Conservation (phyloP, 257 asterid species). For the Avicennia marina region DNA sequence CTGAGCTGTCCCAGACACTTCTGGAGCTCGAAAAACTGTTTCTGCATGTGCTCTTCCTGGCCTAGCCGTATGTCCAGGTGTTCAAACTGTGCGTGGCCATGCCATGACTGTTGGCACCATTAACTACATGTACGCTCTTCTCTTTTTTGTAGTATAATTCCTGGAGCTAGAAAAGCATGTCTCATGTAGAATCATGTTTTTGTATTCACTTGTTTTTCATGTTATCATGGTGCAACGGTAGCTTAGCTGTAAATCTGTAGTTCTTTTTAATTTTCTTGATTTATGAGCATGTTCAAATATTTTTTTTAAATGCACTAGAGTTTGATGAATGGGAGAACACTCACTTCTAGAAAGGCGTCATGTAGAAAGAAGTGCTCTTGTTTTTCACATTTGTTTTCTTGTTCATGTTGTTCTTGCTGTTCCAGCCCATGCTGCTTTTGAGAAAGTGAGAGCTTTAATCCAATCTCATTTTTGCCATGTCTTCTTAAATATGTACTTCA, state of each 20-base stretch:
- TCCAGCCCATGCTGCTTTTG: slow-evolving; percentile 28
- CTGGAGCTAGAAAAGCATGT: not conserved
- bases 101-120: slow-evolving; percentile 24
- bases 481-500: slow-evolving; percentile 2
- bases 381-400: slow-evolving; percentile 18
- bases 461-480: slow-evolving; percentile 2
- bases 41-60: slow-evolving; percentile 14
- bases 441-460: slow-evolving; percentile 17
- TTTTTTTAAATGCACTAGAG: slow-evolving; percentile 19
- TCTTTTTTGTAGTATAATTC: not conserved
- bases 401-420: slow-evolving; percentile 21
- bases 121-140: slow-evolving; percentile 26
- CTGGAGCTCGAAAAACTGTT: slow-evolving; percentile 16
- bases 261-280: not conserved
- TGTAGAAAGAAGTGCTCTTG: slow-evolving; percentile 22
- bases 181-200: not conserved
- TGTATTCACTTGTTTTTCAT: not conserved
- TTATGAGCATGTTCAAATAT: slow-evolving; percentile 10
- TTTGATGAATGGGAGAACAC: slow-evolving; percentile 16
- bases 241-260: not conserved
- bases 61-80: slow-evolving; percentile 15
- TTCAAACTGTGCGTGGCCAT: slow-evolving; percentile 19
- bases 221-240: not conserved
- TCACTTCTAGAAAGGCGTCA: slow-evolving; percentile 15
- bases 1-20: slow-evolving; percentile 23